phyloP scores from a whole-genome alignment of 768 basidiomycete genomes.

The Russula sp. region DNA sequence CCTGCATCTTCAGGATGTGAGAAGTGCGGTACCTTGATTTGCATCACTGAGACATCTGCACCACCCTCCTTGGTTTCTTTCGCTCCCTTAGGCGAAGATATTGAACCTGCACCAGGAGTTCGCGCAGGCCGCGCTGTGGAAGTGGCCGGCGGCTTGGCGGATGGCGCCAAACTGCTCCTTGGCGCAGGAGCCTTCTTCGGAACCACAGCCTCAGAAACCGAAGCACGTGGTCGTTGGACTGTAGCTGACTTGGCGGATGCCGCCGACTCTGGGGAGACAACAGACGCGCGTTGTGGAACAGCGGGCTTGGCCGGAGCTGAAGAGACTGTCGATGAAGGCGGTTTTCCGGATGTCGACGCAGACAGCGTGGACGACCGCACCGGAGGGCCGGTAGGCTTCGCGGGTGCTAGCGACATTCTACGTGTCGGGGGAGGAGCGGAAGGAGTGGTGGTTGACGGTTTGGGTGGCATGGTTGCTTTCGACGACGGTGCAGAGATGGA shows the following conservation, averaged over 20 bases:
- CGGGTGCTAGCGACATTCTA: slow-evolving; percentile 43
- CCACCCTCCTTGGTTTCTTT: slow-evolving; percentile 63
- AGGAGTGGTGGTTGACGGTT: slow-evolving; percentile 21
- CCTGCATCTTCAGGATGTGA: slow-evolving; percentile 3
- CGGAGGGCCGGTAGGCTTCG: slow-evolving; percentile 14
- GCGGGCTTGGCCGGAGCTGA: slow-evolving; percentile 42
- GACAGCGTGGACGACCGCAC: slow-evolving; percentile 25
- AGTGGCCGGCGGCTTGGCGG: slow-evolving; percentile 40
- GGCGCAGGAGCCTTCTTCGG: slow-evolving; percentile 38
- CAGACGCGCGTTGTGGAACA: slow-evolving; percentile 45
- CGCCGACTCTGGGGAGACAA: slow-evolving; percentile 54
- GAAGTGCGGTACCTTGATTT: slow-evolving; percentile 49
- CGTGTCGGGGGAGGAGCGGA: slow-evolving; percentile 19
- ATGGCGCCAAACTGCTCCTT: slow-evolving; percentile 34
- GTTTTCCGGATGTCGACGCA: slow-evolving; percentile 28
- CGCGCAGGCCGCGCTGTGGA: slow-evolving; percentile 39
- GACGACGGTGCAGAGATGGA: slow-evolving; percentile 29
- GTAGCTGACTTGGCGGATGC: slow-evolving; percentile 35
- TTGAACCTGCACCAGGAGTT: slow-evolving; percentile 53
- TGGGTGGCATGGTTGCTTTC: slow-evolving; percentile 30
- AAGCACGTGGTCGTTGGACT: slow-evolving; percentile 57
- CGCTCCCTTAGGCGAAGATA: slow-evolving; percentile 72
- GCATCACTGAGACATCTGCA: slow-evolving; percentile 56
- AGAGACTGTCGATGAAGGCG: slow-evolving; percentile 31
- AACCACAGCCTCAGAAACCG: slow-evolving; percentile 63